These are phyloP conservation scores for Mycena filopes DNA, from an alignment of 768 basidiomycete genomes.

Conservation along the genomic window DNA sequence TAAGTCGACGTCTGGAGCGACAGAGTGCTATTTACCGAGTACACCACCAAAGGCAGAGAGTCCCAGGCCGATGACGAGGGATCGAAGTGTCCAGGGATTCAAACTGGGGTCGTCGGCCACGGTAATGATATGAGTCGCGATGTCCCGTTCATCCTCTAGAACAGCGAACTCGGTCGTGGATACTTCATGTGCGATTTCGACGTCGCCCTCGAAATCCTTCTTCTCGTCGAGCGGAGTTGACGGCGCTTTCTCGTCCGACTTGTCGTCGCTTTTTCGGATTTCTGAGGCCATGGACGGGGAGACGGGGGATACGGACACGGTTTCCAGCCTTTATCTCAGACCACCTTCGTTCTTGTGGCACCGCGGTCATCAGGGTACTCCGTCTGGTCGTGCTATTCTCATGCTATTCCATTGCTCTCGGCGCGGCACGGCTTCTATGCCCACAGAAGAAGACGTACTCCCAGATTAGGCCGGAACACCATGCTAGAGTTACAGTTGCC, in stretches of 20 bases:
- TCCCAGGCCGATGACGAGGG: constrained; percentile 57
- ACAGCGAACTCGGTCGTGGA: constrained; percentile 42
- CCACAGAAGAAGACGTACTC: too few species aligned
- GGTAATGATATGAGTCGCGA: constrained; percentile 58
- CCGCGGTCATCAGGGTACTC: too few species aligned
- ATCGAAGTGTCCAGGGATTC: constrained; percentile 59
- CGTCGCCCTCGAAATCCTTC: constrained; percentile 45
- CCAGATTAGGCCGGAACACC: too few species aligned
- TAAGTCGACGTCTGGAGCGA: constrained; percentile 21
- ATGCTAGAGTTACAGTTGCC: too few species aligned
- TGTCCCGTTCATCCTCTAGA: constrained; percentile 56
- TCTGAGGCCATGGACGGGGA: constrained; percentile 1
- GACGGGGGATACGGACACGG: not conserved
- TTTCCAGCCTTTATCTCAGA: not conserved
- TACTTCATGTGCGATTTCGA: constrained; percentile 44
- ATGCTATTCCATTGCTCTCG: too few species aligned
- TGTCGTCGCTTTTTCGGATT: not conserved
- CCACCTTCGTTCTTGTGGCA: not conserved
- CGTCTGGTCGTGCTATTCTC: too few species aligned
- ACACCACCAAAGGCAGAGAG: constrained; percentile 61
- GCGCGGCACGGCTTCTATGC: too few species aligned
- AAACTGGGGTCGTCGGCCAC: constrained; percentile 57
- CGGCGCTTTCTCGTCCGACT: constrained; percentile 38
- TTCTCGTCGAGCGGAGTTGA: constrained; percentile 44
- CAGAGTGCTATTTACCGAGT: constrained; percentile 46